phyloP scores from a whole-genome alignment of 192 early-diverging fungal genomes.

The Coemansia sp. region DNA sequence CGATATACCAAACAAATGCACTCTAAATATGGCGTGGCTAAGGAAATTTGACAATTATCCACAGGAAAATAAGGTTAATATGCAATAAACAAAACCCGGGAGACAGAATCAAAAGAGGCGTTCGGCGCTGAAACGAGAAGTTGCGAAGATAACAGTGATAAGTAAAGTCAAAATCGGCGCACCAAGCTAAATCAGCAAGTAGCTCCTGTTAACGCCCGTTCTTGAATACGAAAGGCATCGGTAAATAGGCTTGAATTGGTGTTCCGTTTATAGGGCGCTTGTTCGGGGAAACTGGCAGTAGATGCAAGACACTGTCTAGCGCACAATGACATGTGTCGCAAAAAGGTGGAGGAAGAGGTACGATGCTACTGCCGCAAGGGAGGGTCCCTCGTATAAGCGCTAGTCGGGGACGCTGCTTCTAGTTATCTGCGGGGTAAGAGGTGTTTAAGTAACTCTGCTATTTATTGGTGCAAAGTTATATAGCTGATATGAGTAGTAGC shows the following conservation, averaged over 20 bases:
- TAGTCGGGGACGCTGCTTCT: not conserved
- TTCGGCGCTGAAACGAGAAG: not conserved
- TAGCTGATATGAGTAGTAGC: not conserved
- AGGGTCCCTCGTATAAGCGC: not conserved
- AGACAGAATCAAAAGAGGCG: not conserved
- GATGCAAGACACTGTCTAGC: not conserved
- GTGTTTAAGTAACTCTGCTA: not conserved
- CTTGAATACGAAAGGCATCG: not conserved
- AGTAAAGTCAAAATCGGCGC: not conserved
- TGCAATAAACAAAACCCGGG: not conserved
- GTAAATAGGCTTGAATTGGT: not conserved
- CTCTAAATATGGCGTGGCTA: not conserved
- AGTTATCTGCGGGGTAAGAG: not conserved
- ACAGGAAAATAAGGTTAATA: not conserved
- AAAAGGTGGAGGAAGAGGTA: not conserved
- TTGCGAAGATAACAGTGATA: not conserved
- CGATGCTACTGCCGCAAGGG: not conserved
- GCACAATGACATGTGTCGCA: not conserved
- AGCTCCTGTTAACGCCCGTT: not conserved
- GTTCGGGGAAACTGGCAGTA: not conserved
- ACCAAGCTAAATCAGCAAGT: not conserved
- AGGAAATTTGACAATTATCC: not conserved
- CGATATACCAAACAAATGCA: not conserved
- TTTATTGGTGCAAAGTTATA: not conserved
- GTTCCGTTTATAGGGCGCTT: slow-evolving; percentile 7